These are phyloP conservation scores for Syzygium jambos DNA, from an alignment of 345 rosid species.

Conservation along the genomic window DNA sequence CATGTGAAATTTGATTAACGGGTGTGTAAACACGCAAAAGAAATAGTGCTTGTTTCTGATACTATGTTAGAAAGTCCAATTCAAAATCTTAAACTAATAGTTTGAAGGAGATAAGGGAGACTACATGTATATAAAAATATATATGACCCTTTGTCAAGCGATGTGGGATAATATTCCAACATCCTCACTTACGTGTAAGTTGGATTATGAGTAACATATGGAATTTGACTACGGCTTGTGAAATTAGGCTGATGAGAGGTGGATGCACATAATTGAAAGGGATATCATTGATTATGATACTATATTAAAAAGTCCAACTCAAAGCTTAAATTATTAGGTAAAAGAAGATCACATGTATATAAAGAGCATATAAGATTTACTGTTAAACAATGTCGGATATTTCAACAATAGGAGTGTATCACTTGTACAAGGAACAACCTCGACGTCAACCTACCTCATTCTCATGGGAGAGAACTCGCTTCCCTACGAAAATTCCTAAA, in stretches of 20 bases:
- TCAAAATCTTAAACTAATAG: background rate
- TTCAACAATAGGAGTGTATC: background rate
- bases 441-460: background rate
- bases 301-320: background rate
- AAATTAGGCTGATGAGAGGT: background rate
- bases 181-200: too few relatives aligned
- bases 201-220: background rate
- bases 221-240: background rate
- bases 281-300: background rate
- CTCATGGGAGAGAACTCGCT: background rate
- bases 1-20: background rate
- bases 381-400: background rate
- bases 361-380: background rate
- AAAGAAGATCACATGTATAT: background rate
- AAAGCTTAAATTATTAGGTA: background rate
- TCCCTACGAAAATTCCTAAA: background rate
- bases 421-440: background rate
- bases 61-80: background rate
- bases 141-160: too few relatives aligned
- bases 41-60: accelerated
- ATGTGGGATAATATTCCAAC: too few relatives aligned
- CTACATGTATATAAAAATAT: too few relatives aligned
- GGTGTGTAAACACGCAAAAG: accelerated
- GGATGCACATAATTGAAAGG: background rate
- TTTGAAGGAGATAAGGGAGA: background rate